A percentile compares a stretch with the other conserved stretches of the same genome.
These are phyloP conservation scores for Lactarius tabidus DNA, from an alignment of 768 basidiomycete genomes.

Conservation along the genomic window DNA sequence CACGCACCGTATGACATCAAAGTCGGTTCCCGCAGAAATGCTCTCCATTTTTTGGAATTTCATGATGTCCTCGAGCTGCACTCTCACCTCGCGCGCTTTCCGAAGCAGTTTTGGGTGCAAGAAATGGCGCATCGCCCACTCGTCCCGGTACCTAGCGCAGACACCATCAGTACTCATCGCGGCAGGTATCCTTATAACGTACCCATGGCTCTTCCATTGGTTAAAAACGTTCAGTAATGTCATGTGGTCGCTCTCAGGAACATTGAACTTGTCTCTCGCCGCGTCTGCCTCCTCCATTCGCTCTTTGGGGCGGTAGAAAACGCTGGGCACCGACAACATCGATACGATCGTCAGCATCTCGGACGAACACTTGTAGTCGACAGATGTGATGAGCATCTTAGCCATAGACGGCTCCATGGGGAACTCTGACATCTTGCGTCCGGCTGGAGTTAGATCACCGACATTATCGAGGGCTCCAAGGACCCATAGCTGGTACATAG, in stretches of 20 bases:
- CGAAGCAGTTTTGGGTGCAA: conserved; percentile 92
- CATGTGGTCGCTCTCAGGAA: conserved; percentile 96
- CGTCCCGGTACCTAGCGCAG: conserved; percentile 71
- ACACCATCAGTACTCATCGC: conserved; percentile 2
- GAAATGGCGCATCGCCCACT: conserved; percentile 95
- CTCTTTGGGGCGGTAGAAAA: conserved; percentile 97
- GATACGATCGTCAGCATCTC: conserved; percentile 99
- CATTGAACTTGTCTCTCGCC: conserved; percentile 96
- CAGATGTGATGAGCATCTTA: conserved; percentile 96
- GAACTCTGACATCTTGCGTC: conserved; percentile 98
- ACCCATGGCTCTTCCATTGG: conserved; percentile 98
- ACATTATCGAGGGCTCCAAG: conserved; percentile 96
- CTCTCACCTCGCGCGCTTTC: conserved; percentile 92
- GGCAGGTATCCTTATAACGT: conserved; percentile 30
- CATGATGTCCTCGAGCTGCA: conserved; percentile 98
- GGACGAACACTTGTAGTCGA: conserved; percentile 87
- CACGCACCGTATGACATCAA: conserved; percentile 75
- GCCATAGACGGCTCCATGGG: conserved; percentile 99
- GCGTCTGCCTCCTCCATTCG: conserved; percentile 97
- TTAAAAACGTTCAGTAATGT: conserved; percentile 95
- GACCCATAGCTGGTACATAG: conserved; percentile 99
- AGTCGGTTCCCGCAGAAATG: conserved; percentile 90
- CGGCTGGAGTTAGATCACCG: conserved; percentile 89
- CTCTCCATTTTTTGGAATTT: conserved; percentile 97
- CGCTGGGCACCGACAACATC: conserved; percentile 96